phyloP scores from a whole-genome alignment of 306 rosid species.

The Dalbergia cochinchinensis region DNA sequence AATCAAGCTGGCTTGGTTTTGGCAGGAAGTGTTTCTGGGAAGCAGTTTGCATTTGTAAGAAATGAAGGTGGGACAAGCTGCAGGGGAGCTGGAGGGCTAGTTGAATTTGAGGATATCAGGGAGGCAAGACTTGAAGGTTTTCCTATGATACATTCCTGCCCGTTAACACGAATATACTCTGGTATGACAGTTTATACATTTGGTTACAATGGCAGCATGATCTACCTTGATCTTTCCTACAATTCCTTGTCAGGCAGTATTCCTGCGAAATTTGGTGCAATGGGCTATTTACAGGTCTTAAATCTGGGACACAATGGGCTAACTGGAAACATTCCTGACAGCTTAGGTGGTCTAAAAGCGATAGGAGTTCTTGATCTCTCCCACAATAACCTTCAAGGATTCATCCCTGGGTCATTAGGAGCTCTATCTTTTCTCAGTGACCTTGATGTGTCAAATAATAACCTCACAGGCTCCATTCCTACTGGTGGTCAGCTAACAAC shows the following conservation, averaged over 20 bases:
- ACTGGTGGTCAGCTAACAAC: conserved; percentile 82
- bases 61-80: conserved; percentile 84
- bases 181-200: conserved; percentile 72
- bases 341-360: conserved; percentile 65
- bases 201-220: conserved; percentile 63
- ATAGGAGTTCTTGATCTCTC: conserved; percentile 81
- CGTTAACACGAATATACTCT: conserved; percentile 74
- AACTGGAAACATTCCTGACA: conserved; percentile 67
- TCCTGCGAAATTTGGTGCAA: conserved; percentile 59
- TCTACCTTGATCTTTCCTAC: conserved; percentile 79
- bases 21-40: conserved; percentile 76
- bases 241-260: conserved; percentile 68
- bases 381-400: conserved; percentile 68
- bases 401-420: conserved; percentile 68
- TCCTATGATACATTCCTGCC: conserved; percentile 75
- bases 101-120: conserved; percentile 73
- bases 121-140: conserved; percentile 60
- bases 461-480: conserved; percentile 70
- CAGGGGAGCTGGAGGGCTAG: conserved; percentile 83
- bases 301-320: conserved; percentile 78
- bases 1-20: conserved; percentile 66
- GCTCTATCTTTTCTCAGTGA: conserved; percentile 77
- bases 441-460: conserved; percentile 81
- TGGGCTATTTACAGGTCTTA: conserved; percentile 69
- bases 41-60: conserved; percentile 80